Base-by-base conservation (phyloP, 805 yeast genomes). In the Wickerhamiella galacta region DNA sequence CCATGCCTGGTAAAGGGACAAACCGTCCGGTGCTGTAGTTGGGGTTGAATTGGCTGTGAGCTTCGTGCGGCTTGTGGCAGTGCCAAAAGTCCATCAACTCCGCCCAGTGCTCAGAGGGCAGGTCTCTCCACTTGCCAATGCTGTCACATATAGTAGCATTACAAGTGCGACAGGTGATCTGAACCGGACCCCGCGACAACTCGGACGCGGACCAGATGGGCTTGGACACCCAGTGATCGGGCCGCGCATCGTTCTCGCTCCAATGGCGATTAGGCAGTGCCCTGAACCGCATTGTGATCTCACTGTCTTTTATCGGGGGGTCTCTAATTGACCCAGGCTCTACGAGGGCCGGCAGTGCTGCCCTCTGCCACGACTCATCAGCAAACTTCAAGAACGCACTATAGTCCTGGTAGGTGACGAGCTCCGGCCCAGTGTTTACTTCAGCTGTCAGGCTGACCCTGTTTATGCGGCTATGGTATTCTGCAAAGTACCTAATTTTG, bases 51-150 rank as follows among this genome's bases (percentile, higher is more conserved):
- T 34, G 31, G 32, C 20, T 20, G 23, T 31, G 19, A 28, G 28
- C 30, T 21, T 39, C 28, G 22, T 39, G 39, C 1, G 64, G 64
- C 35, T 58, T 59, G 36, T 87, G 95, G 49, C 98, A 87, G 51
- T 87, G 95, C 98, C 98, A 87, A 42, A 77, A 78, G 37, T 87
- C 96, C 93, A 87, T 77, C 66, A 90, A 58, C 50, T 87, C 98
- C 10, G 76, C 71, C 98, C 98, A 87, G 31, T 70, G 60, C 47
- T 83, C 95, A 1, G 93, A 77, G 0, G 98, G 98, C 73, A 87
- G 68, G 24, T 79, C 79, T 31, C 48, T 45, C 52, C 51, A 52
- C 5, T 30, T 30, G 17, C 14, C 21, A 7, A 20, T 17, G n/a
- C 20, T 7, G 5, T 21, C 17, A 6, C 27, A 16, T 2, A 40